Percentiles rank a stretch among this genome's conserved stretches.
phyloP scores from a whole-genome alignment of 345 rosid genomes.

The Punica granatum region DNA sequence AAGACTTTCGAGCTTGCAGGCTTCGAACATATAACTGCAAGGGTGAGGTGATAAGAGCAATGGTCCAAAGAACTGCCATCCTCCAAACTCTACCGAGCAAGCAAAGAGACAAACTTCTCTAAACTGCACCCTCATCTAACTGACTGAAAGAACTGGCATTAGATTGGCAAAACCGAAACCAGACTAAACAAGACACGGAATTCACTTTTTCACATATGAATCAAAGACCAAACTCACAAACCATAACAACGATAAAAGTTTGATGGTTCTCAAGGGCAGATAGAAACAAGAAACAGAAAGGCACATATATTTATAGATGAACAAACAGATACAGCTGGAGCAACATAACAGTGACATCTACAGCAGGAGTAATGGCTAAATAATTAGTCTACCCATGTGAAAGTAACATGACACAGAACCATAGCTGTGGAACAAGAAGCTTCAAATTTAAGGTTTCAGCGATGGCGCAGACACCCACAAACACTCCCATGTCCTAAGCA shows the following conservation, averaged over 20 bases:
- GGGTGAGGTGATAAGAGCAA: conserved; percentile 46
- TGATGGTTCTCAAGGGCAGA: neutral
- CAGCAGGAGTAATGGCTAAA: too few species aligned
- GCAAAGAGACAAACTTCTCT: conserved; percentile 36
- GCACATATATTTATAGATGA: too few species aligned
- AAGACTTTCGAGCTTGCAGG: conserved; percentile 23
- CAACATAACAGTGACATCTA: too few species aligned
- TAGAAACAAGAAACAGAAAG: neutral
- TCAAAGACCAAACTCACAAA: neutral
- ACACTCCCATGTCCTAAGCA: too few species aligned
- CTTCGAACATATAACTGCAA: conserved; percentile 31
- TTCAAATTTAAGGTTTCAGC: neutral
- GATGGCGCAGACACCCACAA: neutral
- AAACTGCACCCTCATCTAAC: conserved; percentile 17
- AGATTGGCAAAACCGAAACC: neutral
- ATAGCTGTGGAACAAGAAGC: too few species aligned
- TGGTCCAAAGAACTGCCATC: conserved; percentile 65
- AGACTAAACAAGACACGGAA: neutral
- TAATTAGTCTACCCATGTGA: too few species aligned
- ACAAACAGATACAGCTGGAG: too few species aligned
- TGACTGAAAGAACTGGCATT: neutral
- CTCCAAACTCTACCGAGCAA: conserved; percentile 48
- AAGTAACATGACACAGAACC: too few species aligned
- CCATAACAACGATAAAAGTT: neutral
- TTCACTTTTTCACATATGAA: neutral